phyloP scores from a whole-genome alignment of 2,329 filamentous ascomycete genomes.

The Dendrostoma leiphaemia region DNA sequence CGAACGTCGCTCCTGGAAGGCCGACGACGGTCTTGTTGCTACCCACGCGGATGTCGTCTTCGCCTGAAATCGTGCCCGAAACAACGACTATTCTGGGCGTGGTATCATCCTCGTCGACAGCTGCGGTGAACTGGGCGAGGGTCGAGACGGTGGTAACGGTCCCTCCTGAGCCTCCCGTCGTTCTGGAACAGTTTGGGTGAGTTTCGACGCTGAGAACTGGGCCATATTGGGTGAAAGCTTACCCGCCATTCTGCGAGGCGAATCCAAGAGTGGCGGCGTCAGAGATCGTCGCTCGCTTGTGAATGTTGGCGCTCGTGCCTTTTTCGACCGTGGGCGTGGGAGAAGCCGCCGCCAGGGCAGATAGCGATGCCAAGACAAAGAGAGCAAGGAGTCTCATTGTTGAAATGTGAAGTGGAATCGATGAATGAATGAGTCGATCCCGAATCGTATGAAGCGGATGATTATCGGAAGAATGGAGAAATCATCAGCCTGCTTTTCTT shows the following conservation, averaged over 20 bases:
- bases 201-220: too few species aligned
- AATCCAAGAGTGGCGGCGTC: constrained; percentile 36
- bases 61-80: constrained; percentile 34
- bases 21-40: constrained; percentile 44
- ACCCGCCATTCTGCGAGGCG: constrained; percentile 45
- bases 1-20: constrained; percentile 22
- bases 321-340: constrained; percentile 21
- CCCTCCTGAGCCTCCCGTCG: constrained; percentile 46
- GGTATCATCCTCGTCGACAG: constrained; percentile 38
- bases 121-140: constrained; percentile 42
- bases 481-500: too few species aligned
- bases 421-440: too few species aligned
- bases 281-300: constrained; percentile 21
- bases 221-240: too few species aligned
- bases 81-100: constrained; percentile 37
- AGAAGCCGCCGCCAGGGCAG: constrained; percentile 8
- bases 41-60: constrained; percentile 36
- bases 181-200: too few species aligned
- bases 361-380: neutral
- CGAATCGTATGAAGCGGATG: too few species aligned
- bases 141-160: constrained; percentile 46
- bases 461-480: too few species aligned
- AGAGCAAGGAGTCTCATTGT: too few species aligned
- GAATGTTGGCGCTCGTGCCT: constrained; percentile 12
- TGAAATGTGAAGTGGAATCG: too few species aligned